Percentiles rank a stretch among this genome's conserved stretches.
phyloP scores from a whole-genome alignment of 2,329 filamentous ascomycete genomes.

The Monilinia fructigena region DNA sequence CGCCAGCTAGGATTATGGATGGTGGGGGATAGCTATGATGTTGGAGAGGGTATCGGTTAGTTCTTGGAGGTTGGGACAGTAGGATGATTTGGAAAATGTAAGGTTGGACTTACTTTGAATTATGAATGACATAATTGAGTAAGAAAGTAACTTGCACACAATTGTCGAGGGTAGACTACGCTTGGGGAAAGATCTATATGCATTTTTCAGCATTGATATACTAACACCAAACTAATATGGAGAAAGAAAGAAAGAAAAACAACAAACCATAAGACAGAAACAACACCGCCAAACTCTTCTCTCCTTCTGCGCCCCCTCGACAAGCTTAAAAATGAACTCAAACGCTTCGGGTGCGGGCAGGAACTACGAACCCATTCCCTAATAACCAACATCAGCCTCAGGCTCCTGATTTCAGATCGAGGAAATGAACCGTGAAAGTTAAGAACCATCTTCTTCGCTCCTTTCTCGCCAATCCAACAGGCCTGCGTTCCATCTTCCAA shows the following conservation, averaged over 20 bases:
- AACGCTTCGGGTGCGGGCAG: conserved; percentile 49
- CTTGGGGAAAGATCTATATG: conserved; percentile 46
- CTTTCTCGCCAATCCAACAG: conserved; percentile 47
- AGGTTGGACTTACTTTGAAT: conserved; percentile 27
- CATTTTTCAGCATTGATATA: not conserved
- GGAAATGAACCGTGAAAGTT: conserved; percentile 46
- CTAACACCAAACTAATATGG: not conserved
- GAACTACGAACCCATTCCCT: conserved; percentile 57
- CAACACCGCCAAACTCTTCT: conserved; percentile 50
- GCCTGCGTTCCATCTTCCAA: conserved; percentile 44
- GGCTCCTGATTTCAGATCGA: not conserved
- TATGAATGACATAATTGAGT: conserved; percentile 45
- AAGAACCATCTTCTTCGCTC: conserved; percentile 44
- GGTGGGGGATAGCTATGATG: conserved; percentile 53
- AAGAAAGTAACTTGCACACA: conserved; percentile 48
- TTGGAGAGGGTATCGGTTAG: conserved; percentile 55
- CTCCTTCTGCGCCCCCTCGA: conserved; percentile 40
- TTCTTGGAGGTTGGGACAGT: conserved; percentile 48
- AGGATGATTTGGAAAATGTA: conserved; percentile 48
- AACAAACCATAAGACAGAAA: conserved; percentile 53
- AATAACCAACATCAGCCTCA: not conserved
- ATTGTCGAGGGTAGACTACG: conserved; percentile 48
- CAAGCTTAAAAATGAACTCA: conserved; percentile 40
- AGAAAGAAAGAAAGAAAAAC: not conserved
- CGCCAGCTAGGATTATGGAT: conserved; percentile 48